Conservation (phyloP, 305 asterid genomes). For the Coffea humblotiana region DNA sequence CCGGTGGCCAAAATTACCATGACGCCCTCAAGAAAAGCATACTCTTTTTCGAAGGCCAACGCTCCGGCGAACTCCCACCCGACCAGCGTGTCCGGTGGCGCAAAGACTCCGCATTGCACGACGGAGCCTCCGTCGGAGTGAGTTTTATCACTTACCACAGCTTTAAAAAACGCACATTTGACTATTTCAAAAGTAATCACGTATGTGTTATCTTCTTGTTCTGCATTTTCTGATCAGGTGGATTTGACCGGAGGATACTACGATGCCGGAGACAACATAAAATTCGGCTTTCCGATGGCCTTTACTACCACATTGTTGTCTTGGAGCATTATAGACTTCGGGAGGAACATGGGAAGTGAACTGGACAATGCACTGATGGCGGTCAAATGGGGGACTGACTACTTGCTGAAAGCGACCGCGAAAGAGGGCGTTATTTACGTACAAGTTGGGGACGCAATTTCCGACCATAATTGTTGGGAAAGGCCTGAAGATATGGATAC, state of each 20-base stretch:
- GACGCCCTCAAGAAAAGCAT: conserved; percentile 84
- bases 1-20: conserved; percentile 54
- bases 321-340: conserved; percentile 85
- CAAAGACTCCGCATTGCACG: conserved; percentile 72
- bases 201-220: neutral
- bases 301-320: conserved; percentile 69
- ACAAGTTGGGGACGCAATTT: conserved; percentile 68
- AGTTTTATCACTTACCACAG: neutral
- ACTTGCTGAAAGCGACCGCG: conserved; percentile 65
- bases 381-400: conserved; percentile 78
- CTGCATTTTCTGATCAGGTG: conserved; percentile 31
- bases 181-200: too few relatives aligned
- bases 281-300: conserved; percentile 89
- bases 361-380: conserved; percentile 58
- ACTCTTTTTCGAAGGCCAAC: conserved; percentile 91
- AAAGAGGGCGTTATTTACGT: conserved; percentile 60
- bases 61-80: conserved; percentile 78
- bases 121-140: conserved; percentile 77
- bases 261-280: conserved; percentile 82
- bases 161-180: too few relatives aligned
- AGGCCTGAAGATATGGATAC: conserved; percentile 91
- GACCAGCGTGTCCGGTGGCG: conserved; percentile 87
- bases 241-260: conserved; percentile 81
- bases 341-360: conserved; percentile 52
- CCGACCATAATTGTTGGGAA: conserved; percentile 84